These are phyloP conservation scores for Fusarium camptoceras DNA, from an alignment of 2,329 filamentous ascomycete species.

Conservation along the genomic window DNA sequence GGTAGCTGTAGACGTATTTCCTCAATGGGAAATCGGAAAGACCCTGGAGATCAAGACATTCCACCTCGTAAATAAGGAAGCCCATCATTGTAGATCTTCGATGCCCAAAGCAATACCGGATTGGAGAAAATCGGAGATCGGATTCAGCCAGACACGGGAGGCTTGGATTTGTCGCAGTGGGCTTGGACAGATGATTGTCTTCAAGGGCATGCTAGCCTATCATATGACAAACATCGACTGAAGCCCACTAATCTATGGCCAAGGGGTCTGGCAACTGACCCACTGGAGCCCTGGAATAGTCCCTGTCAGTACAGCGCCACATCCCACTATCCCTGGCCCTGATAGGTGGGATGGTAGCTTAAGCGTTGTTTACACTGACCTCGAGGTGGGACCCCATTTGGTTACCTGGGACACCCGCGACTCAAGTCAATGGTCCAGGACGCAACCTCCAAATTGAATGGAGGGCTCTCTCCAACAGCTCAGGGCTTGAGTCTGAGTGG, in stretches of 20 bases:
- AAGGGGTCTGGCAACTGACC: constrained; percentile 16
- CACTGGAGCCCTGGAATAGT: constrained; percentile 20
- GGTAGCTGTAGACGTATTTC: background rate
- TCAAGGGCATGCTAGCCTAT: constrained; percentile 14
- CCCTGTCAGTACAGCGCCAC: constrained; percentile 36
- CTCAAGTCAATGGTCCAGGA: constrained; percentile 30
- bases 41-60: constrained; percentile 1
- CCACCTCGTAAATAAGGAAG: constrained; percentile 6
- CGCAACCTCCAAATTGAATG: constrained; percentile 35
- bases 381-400: constrained; percentile 35
- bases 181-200: constrained; percentile 19
- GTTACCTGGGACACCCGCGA: constrained; percentile 42
- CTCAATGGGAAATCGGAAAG: background rate
- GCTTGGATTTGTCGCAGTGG: constrained; percentile 18
- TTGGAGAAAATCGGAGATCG: constrained; percentile 40
- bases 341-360: constrained; percentile 39
- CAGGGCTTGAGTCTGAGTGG: constrained; percentile 16
- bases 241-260: constrained; percentile 20
- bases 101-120: constrained; percentile 8
- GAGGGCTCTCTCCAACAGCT: constrained; percentile 27
- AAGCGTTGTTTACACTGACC: constrained; percentile 44
- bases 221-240: constrained; percentile 8
- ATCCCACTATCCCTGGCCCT: constrained; percentile 25
- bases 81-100: constrained; percentile 19
- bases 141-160: constrained; percentile 32